Conservation (phyloP, 1,139 yeast genomes). For the Suhomyces wounanorum region DNA sequence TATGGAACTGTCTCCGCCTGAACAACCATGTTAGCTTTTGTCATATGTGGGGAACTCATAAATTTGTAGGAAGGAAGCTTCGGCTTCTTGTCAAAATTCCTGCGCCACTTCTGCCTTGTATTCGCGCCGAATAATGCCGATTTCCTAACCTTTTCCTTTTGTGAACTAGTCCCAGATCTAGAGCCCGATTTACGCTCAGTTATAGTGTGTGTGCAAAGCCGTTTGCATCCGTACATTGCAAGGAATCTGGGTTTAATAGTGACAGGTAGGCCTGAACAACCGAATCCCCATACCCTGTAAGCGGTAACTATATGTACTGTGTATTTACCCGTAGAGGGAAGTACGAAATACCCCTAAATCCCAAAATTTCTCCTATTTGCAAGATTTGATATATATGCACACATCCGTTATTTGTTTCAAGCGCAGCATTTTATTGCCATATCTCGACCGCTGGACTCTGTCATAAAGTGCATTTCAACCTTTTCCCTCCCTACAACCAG, state of each 20-base stretch:
- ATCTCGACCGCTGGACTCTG: background rate
- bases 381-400: background rate
- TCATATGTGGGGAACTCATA: too few relatives aligned
- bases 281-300: too few relatives aligned
- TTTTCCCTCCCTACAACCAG: background rate
- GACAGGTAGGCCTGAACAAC: too few relatives aligned
- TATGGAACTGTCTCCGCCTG: too few relatives aligned
- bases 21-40: too few relatives aligned
- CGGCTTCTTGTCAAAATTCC: background rate
- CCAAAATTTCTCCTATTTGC: background rate
- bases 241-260: background rate
- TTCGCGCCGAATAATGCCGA: background rate
- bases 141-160: too few relatives aligned
- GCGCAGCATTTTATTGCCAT: slow-evolving; percentile 1
- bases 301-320: too few relatives aligned
- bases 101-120: background rate
- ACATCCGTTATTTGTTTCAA: background rate
- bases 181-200: background rate
- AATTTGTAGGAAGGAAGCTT: too few relatives aligned
- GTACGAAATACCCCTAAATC: background rate
- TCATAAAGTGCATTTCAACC: background rate
- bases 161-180: slow-evolving; percentile 1
- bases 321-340: background rate
- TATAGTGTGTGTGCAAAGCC: background rate
- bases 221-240: background rate